Base-by-base conservation (phyloP, 805 yeast genomes). In the Starmerella bombicola region DNA sequence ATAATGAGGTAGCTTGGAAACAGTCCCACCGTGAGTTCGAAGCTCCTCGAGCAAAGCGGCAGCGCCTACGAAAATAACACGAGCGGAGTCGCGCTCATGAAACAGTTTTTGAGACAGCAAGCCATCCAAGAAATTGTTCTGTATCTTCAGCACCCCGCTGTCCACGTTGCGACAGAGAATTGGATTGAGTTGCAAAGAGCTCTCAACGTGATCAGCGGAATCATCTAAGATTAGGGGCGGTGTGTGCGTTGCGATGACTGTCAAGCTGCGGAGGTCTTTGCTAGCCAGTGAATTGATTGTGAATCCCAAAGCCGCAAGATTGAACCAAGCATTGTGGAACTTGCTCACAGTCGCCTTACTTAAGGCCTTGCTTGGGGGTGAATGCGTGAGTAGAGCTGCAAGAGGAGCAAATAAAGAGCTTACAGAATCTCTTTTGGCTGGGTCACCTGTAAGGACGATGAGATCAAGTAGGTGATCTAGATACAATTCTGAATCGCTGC, bases 321-420 rank as follows among this genome's bases (percentile, higher is more conserved):
- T 91, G 59, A 83, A 84, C 99, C 99, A 91, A 33, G 84, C 75
- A 59, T 91, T 80, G 55, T 93, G 71, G 65, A 88, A 83, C 44
- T 77, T 64, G 34, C 70, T 68, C 35, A 75, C 63, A 1, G 74
- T 63, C 13, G 9, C 28, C 9, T 24, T 9, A 2, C 63, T 64
- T 30, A 73, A 71, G 47, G 78, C 73, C 17, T 30, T 25, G 7
- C 54, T 15, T 5, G 38, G 42, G 4, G 21, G 33, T 58, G 53
- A 51, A 33, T 13, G 55, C 7, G 30, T 9, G 15, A 35, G 35
- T 30, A 86, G 60, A 19, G 66, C 67, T 0, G 96, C 91, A 45
- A 88, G 66, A 0, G 95, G 95, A 30, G 66, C 69, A 41, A 91
- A 65, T 47, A 73, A 71, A 10, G 37, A 29, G 9, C 38, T 20